These are phyloP conservation scores for Chamaecyparis obtusa DNA, from an alignment of 75 land plant species.

Conservation along the genomic window DNA sequence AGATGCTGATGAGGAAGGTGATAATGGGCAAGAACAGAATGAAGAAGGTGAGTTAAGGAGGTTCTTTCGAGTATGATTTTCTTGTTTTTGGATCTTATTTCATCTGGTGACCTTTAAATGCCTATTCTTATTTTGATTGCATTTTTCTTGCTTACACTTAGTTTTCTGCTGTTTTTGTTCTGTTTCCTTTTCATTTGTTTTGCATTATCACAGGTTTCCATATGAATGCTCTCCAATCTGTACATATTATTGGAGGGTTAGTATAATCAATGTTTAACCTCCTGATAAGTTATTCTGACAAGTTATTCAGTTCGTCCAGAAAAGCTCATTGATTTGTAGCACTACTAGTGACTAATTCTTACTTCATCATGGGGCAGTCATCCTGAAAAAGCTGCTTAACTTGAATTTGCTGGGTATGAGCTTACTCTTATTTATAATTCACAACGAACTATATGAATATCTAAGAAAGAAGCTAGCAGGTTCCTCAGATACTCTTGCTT, in stretches of 20 bases:
- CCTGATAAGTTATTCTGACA: not conserved
- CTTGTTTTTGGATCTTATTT: not conserved
- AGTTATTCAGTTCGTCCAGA: not conserved
- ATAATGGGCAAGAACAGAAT: not conserved
- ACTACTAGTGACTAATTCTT: not conserved
- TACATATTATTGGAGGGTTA: not conserved
- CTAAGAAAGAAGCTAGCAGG: not conserved
- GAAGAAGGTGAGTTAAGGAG: not conserved
- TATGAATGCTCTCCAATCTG: not conserved
- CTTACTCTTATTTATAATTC: not conserved
- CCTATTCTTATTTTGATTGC: not conserved
- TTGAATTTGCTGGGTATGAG: too few relatives aligned
- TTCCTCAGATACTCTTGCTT: not conserved
- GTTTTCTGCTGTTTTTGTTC: not conserved
- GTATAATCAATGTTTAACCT: not conserved
- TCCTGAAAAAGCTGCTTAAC: not conserved
- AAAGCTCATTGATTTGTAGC: not conserved
- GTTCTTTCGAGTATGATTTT: not conserved
- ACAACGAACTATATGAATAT: not conserved
- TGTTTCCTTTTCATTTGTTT: not conserved
- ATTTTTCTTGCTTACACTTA: not conserved
- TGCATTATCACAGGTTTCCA: not conserved
- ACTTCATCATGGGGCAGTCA: not conserved
- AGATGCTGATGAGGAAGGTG: conserved; percentile 1
- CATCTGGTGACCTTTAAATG: not conserved